These are phyloP conservation scores for Apiotrichum porosum DNA, from an alignment of 1,284 basidiomycete species.

Conservation along the genomic window DNA sequence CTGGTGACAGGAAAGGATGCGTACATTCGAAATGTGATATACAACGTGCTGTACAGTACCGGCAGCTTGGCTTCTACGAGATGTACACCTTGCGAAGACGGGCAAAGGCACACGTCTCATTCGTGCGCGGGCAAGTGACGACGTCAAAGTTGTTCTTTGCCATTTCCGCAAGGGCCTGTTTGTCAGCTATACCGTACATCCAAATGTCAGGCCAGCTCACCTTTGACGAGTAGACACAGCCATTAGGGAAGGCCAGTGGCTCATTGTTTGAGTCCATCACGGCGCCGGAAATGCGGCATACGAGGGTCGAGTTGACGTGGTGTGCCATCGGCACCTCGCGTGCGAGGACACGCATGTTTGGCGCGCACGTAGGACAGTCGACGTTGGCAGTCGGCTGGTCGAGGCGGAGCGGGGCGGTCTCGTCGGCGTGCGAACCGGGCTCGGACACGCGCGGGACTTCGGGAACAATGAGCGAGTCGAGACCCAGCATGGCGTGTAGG, in stretches of 20 bases:
- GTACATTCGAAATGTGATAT: neutral
- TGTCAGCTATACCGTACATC: too few relatives aligned
- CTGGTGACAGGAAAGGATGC: neutral
- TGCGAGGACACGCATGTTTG: conserved; percentile 68
- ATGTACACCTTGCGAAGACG: conserved; percentile 78
- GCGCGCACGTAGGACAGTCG: conserved; percentile 88
- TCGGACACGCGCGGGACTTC: neutral
- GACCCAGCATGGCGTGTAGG: conserved; percentile 4
- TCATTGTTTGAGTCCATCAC: conserved; percentile 93
- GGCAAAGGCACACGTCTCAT: conserved; percentile 60
- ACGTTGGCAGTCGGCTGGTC: conserved; percentile 60
- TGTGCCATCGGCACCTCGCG: conserved; percentile 86
- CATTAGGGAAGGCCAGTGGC: conserved; percentile 86
- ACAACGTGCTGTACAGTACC: neutral
- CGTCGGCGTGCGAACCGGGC: conserved; percentile 7
- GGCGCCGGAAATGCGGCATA: conserved; percentile 81
- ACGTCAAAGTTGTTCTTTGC: conserved; percentile 64
- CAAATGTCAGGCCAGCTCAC: too few relatives aligned
- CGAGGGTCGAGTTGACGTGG: conserved; percentile 90
- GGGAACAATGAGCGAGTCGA: conserved; percentile 5
- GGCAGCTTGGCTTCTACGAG: conserved; percentile 2
- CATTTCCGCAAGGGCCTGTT: conserved; percentile 75
- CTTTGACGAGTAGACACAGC: conserved; percentile 86
- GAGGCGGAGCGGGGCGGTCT: conserved; percentile 8
- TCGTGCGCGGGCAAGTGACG: conserved; percentile 76